These are phyloP conservation scores for Saccharum hybrid DNA, from an alignment of 202 grass and related monocot species.

Conservation along the genomic window DNA sequence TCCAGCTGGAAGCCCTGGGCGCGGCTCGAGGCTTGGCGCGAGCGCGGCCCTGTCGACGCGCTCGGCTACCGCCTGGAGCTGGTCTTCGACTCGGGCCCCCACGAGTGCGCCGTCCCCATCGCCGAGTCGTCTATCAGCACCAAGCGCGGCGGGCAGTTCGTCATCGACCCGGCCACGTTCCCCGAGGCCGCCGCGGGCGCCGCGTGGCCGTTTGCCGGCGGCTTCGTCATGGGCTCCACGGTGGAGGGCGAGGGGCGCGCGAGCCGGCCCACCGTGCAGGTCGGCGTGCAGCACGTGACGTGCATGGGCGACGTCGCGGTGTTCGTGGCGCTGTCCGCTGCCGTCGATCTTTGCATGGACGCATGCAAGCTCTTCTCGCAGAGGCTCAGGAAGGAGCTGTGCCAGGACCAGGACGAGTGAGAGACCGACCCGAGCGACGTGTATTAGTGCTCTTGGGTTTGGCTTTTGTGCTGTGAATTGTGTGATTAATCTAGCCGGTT, in stretches of 20 bases:
- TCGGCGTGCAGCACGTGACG: conserved; percentile 74
- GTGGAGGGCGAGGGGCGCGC: conserved; percentile 76
- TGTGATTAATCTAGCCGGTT: conserved; percentile 24
- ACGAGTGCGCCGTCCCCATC: conserved; percentile 64
- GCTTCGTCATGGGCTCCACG: conserved; percentile 83
- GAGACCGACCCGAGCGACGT: not conserved
- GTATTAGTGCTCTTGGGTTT: conserved; percentile 28
- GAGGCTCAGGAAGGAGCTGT: conserved; percentile 84
- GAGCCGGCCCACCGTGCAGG: conserved; percentile 76
- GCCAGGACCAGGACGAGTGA: conserved; percentile 61
- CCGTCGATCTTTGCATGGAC: conserved; percentile 88
- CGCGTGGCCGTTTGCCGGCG: conserved; percentile 55
- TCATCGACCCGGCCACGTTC: conserved; percentile 60
- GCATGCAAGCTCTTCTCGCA: conserved; percentile 85
- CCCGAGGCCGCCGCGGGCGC: conserved; percentile 50
- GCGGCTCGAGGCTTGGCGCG: conserved; percentile 90
- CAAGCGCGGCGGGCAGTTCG: conserved; percentile 79
- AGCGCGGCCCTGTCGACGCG: conserved; percentile 75
- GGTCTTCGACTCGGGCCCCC: conserved; percentile 54
- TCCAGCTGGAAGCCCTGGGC: conserved; percentile 95
- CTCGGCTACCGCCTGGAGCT: conserved; percentile 85
- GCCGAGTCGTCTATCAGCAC: conserved; percentile 76
- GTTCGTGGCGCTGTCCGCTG: conserved; percentile 76
- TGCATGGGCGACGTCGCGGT: conserved; percentile 82
- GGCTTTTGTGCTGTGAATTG: conserved; percentile 15